phyloP scores from a whole-genome alignment of 768 basidiomycete species.

The Boletus sp. region DNA sequence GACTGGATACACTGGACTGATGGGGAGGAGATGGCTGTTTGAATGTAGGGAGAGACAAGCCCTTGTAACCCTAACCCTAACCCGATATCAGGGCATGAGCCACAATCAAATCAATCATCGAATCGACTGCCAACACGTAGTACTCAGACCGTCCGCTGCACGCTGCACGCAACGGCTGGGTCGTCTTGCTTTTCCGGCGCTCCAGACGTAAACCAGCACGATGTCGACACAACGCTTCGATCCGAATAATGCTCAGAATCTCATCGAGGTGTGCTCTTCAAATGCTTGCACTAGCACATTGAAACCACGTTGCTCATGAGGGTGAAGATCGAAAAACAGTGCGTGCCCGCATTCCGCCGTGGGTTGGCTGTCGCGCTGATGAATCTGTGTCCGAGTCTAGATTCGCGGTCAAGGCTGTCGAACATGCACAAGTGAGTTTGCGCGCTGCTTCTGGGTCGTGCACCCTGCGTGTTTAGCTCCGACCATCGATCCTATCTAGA shows the following conservation, averaged over 20 bases:
- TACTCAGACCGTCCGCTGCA: not conserved
- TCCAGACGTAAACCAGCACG: conserved; percentile 23
- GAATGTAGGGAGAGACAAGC: not conserved
- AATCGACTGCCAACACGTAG: not conserved
- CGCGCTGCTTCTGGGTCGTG: conserved; percentile 5
- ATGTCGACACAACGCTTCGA: conserved; percentile 66
- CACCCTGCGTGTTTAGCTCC: conserved; percentile 4
- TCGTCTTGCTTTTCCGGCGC: conserved; percentile 1
- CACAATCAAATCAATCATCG: too few relatives aligned
- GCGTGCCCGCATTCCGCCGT: conserved; percentile 30
- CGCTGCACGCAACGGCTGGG: not conserved
- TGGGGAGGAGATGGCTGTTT: not conserved
- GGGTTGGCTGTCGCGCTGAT: conserved; percentile 6
- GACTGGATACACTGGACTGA: not conserved
- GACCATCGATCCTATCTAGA: conserved; percentile 43
- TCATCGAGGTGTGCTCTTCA: conserved; percentile 62
- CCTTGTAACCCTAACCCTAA: conserved; percentile 28
- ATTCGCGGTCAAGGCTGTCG: conserved; percentile 80
- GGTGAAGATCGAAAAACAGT: conserved; percentile 93
- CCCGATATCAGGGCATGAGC: conserved; percentile 9
- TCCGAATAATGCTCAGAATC: conserved; percentile 89
- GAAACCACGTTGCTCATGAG: conserved; percentile 20
- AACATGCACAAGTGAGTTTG: conserved; percentile 84
- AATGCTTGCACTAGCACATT: conserved; percentile 7
- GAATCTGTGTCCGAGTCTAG: conserved; percentile 12